These are phyloP conservation scores for Trichosporon sp. DNA, from an alignment of 1,284 basidiomycete genomes.

Conservation along the genomic window DNA sequence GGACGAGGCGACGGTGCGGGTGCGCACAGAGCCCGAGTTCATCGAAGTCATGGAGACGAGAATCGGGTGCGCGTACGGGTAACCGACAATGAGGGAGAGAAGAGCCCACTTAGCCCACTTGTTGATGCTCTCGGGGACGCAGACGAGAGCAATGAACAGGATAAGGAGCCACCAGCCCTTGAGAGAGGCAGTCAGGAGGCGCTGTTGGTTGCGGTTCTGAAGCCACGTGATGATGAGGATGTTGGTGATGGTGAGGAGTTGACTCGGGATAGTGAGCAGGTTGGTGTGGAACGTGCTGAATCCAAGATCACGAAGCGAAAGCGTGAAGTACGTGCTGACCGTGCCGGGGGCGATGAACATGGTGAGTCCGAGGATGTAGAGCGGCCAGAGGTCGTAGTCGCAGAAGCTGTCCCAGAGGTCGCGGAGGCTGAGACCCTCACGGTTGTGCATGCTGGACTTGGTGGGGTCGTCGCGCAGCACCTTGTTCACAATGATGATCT, in stretches of 20 bases:
- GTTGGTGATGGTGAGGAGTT: conserved; percentile 39
- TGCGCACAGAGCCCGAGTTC: conserved; percentile 41
- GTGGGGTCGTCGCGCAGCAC: conserved; percentile 51
- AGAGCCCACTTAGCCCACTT: conserved; percentile 26
- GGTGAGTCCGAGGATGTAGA: conserved; percentile 42
- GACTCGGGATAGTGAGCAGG: conserved; percentile 41
- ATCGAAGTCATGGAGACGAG: conserved; percentile 31
- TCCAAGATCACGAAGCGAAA: conserved; percentile 22
- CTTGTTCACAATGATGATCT: conserved; percentile 51
- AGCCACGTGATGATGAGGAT: conserved; percentile 33
- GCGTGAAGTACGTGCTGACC: conserved; percentile 35
- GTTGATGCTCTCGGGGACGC: conserved; percentile 23
- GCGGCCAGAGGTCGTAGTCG: conserved; percentile 50
- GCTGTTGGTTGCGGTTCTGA: conserved; percentile 31
- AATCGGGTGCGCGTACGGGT: conserved; percentile 31
- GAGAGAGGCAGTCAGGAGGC: conserved; percentile 21
- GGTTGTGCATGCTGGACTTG: conserved; percentile 50
- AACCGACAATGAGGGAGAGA: conserved; percentile 20
- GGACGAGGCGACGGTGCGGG: conserved; percentile 36
- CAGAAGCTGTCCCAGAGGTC: conserved; percentile 33
- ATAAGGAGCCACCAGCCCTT: conserved; percentile 33
- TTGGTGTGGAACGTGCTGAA: conserved; percentile 48
- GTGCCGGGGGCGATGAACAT: conserved; percentile 27
- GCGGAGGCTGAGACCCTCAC: conserved; percentile 40
- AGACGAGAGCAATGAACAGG: conserved; percentile 28